Evolutionary conservation across 2,329 filamentous ascomycete species (phyloP), one percentile per base, ranked within the genome.

Genomic region (Aspergillus tanneri): DNA sequence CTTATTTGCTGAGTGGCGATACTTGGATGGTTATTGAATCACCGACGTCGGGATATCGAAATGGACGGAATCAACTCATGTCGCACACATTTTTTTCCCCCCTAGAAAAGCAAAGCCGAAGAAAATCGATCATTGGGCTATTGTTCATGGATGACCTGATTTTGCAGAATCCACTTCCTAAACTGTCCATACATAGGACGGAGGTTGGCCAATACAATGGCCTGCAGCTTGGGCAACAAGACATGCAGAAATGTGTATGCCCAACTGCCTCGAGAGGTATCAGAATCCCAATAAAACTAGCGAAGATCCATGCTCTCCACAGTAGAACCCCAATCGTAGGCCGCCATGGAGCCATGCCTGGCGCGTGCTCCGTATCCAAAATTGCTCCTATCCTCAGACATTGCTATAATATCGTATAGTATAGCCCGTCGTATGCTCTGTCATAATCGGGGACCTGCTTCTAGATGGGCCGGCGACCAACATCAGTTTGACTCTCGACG

Each of bases 201-300:
- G 36, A 42, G 35, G 47, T 40, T 54, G 49, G 52, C 42, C 43
- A 35, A 50, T 43, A 47, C 51, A 37, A 47, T 49, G 43, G 50
- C 46, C 50, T 50, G 44, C 40, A 41, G 46, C 46, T 62, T 59
- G 60, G 60, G 60, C 59, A 49, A 58, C 59, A 54, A 61, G 41
- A 34, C 56, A 51, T 58, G 58, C 59, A 58, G 51, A 40, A 35
- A 53, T 30, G 47, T 63, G 51, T 59, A 58, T 65, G 62, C 62
- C 62, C 59, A 60, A 65, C 57, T 51, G 44, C 25, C 38, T 54
- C 52, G 40, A 50, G 47, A 47, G 50, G 23, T 27, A 42, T 49
- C 51, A 41, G 25, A 32, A 49, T 48, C 46, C 47, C 27, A 43
- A 46, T 38, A 43, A 37, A 40, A 52, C 25, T 39, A 32, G 30